Conservation (phyloP, 2,329 filamentous ascomycete species). For the Colletotrichum plurivorum region DNA sequence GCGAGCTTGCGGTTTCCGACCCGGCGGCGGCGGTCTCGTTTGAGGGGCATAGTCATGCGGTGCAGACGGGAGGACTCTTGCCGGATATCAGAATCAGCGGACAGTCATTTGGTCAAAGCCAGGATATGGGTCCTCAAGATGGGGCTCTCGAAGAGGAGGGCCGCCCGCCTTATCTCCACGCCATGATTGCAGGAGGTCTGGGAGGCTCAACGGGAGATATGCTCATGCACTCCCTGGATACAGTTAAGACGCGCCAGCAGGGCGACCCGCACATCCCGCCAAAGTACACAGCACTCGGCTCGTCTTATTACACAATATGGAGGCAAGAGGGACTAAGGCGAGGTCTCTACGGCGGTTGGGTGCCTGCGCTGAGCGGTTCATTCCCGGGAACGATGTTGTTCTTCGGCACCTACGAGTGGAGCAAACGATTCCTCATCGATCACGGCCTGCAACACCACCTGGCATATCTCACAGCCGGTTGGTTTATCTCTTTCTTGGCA, state of each 20-base stretch:
- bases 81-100: slow-evolving; percentile 46
- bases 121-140: slow-evolving; percentile 41
- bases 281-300: slow-evolving; percentile 91
- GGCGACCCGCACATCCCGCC: slow-evolving; percentile 94
- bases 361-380: slow-evolving; percentile 90
- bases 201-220: slow-evolving; percentile 96
- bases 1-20: slow-evolving; percentile 40
- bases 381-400: slow-evolving; percentile 96
- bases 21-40: slow-evolving; percentile 49
- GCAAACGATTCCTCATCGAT: slow-evolving; percentile 91
- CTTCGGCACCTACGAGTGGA: slow-evolving; percentile 97
- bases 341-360: slow-evolving; percentile 93
- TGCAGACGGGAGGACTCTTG: slow-evolving; percentile 45
- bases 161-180: slow-evolving; percentile 63
- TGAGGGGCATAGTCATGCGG: slow-evolving; percentile 53
- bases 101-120: slow-evolving; percentile 14
- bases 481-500: slow-evolving; percentile 38
- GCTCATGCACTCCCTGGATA: slow-evolving; percentile 99
- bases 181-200: slow-evolving; percentile 94
- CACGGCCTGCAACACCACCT: slow-evolving; percentile 84
- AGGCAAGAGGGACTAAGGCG: slow-evolving; percentile 89
- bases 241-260: slow-evolving; percentile 97
- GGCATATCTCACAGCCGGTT: slow-evolving; percentile 88
- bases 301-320: slow-evolving; percentile 93
- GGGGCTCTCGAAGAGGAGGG: slow-evolving; percentile 58